phyloP scores from a whole-genome alignment of 163 green algal genomes.

The Coccomyxa subellipsoidea region DNA sequence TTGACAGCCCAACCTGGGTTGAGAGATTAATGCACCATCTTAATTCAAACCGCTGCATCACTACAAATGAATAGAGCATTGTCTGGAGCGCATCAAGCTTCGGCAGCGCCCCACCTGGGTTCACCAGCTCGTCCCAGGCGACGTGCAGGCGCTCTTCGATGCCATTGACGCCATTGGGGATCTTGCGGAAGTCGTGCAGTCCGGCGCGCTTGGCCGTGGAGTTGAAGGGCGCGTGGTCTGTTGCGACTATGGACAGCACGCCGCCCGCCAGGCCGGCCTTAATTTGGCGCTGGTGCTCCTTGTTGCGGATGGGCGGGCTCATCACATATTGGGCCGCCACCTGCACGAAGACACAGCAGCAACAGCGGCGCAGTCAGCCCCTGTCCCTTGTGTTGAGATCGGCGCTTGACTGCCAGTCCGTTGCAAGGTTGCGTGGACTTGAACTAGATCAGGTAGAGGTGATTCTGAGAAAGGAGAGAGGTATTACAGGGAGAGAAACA shows the following conservation, averaged over 20 bases:
- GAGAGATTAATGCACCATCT: too few relatives aligned
- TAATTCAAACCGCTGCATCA: too few relatives aligned
- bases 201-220: conserved; percentile 81
- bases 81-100: too few relatives aligned
- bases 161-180: conserved; percentile 87
- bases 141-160: conserved; percentile 78
- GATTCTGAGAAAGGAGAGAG: too few relatives aligned
- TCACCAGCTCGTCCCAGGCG: conserved; percentile 79
- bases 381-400: too few relatives aligned
- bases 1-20: too few relatives aligned
- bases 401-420: too few relatives aligned
- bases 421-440: too few relatives aligned
- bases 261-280: conserved; percentile 59
- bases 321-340: conserved; percentile 79
- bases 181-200: conserved; percentile 79
- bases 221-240: conserved; percentile 94
- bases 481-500: too few relatives aligned
- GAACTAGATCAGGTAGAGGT: too few relatives aligned
- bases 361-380: neutral
- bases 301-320: conserved; percentile 82
- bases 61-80: too few relatives aligned
- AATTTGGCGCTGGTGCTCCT: conserved; percentile 44
- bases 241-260: conserved; percentile 79
- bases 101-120: conserved; percentile 52
- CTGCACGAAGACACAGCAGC: neutral